Conservation (phyloP, 768 basidiomycete genomes). For the Mycena chlorophos region DNA sequence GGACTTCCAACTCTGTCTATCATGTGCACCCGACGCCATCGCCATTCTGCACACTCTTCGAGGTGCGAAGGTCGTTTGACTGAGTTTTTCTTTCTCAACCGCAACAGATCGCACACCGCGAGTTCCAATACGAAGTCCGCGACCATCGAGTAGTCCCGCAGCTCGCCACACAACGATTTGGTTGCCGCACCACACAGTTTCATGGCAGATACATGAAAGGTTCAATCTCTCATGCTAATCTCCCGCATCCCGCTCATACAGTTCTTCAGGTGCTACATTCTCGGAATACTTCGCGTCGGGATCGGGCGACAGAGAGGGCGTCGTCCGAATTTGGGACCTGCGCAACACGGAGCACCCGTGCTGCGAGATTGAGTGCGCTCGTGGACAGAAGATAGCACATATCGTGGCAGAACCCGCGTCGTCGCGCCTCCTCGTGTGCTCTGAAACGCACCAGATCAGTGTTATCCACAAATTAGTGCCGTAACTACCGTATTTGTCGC, state of each 20-base stretch:
- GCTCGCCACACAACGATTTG: conserved; percentile 43
- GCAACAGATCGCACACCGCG: conserved; percentile 47
- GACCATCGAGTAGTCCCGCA: conserved; percentile 43
- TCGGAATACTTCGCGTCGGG: conserved; percentile 44
- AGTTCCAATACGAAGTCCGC: conserved; percentile 54
- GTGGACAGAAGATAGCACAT: conserved; percentile 39
- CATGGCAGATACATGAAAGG: conserved; percentile 51
- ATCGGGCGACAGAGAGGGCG: conserved; percentile 45
- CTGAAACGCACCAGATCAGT: conserved; percentile 38
- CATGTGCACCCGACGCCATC: conserved; percentile 41
- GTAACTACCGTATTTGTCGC: neutral
- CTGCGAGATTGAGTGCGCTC: conserved; percentile 34
- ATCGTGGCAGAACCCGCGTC: conserved; percentile 37
- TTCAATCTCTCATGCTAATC: conserved; percentile 4
- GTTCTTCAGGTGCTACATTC: conserved; percentile 16
- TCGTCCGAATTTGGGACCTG: conserved; percentile 49
- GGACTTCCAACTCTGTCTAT: conserved; percentile 43
- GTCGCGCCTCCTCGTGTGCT: conserved; percentile 37
- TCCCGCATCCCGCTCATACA: neutral
- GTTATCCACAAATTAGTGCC: conserved; percentile 11
- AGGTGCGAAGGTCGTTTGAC: conserved; percentile 33
- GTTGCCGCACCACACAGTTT: conserved; percentile 36
- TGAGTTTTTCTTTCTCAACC: neutral
- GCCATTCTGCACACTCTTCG: conserved; percentile 43
- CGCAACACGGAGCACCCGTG: conserved; percentile 34